Base-by-base conservation (phyloP, 2,329 filamentous ascomycete genomes). In the Berkeleyomyces rouxiae region DNA sequence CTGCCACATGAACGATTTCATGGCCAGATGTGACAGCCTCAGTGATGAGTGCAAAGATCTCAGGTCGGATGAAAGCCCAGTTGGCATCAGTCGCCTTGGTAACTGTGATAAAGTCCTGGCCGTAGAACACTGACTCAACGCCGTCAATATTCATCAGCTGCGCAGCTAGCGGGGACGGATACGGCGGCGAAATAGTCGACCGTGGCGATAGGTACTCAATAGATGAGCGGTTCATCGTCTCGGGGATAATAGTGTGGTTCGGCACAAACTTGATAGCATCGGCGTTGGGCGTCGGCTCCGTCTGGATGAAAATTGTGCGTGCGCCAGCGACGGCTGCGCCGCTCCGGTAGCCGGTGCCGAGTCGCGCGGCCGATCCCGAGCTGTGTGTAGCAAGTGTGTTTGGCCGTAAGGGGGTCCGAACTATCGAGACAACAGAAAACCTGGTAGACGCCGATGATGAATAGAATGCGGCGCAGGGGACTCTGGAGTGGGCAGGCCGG, bases 191-290 rank as follows among this genome's bases (percentile, higher is more conserved):
- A 67, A 97, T 84, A 3, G 93, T 96, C 44, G 89, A 86, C 62
- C 93, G 87, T 43, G 93, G 90, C 67, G 83, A 87, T 62, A 96
- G 79, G 73, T 97, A 99, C 76, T 99, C 93, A 72, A 97, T 81
- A 73, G 91, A 96, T 6, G 89, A 82, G 2, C 86, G 83, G 5
- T 81, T 75, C 66, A 96, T 78, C 61, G 77, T 78, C 67, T 86
- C 79, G 31, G 93, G 92, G 1, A 99, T 81, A 60, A 99, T 84
- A 46, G 82, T 82, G 73, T 90, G 85, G 75, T 96, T 96, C 1
- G 93, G 93, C 46, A 95, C 82, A 76, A 99, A 99, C 76, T 99
- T 99, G 70, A 97, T 81, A 42, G 90, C 91, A 76, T 97, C 90
- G n/a, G 84, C 79, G 74, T 99, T 99, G 36, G 93, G 93, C 1